Base-by-base conservation (phyloP, 257 asterid species). In the Salvia rosmarinus region DNA sequence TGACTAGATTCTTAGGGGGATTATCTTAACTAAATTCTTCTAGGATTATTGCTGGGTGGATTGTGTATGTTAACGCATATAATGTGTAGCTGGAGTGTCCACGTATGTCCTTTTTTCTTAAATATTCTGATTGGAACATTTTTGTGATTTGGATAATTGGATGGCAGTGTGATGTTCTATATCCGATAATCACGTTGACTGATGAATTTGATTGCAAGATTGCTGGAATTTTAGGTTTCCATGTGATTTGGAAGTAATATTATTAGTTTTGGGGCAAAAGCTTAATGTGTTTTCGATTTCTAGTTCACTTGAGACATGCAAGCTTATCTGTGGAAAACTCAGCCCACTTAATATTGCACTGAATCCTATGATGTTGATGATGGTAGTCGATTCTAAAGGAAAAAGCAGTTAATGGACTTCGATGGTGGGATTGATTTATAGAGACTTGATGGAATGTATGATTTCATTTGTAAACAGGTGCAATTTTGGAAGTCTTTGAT, bases 141-240 rank as follows among this genome's bases (percentile, higher is more conserved):
- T 61, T 13, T 54, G 34, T 21, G 61, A 70, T 64, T 65, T 72
- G 44, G 54, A 37, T 62, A 49, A 40, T 12, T 72, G 62, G 47
- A n/a, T 46, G 13, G 35, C 32, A 2, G 3, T 57, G 30, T 35
- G 62, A 19, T 23, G 28, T 35, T 35, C n/a, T 9, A 55, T 56
- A 16, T 32, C 21, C 6, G 3, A 32, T 52, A 37, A 19, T 50
- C 55, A 6, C 23, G 44, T 67, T 28, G 12, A 23, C 55, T 50
- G 67, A 51, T 47, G 32, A 47, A 21, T 56, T 40, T 37, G 64
- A 72, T 52, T 50, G 17, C 44, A 66, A 49, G 66, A 60, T 49
- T 43, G 25, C n/a, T n/a, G n/a, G n/a, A n/a, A n/a, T n/a, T n/a
- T n/a, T n/a, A n/a, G n/a, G n/a, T n/a, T n/a, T n/a, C n/a, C n/a